Evolutionary conservation across 129 eudicot genomes (phyloP).

Genomic region (Chrysanthemum seticuspe): DNA sequence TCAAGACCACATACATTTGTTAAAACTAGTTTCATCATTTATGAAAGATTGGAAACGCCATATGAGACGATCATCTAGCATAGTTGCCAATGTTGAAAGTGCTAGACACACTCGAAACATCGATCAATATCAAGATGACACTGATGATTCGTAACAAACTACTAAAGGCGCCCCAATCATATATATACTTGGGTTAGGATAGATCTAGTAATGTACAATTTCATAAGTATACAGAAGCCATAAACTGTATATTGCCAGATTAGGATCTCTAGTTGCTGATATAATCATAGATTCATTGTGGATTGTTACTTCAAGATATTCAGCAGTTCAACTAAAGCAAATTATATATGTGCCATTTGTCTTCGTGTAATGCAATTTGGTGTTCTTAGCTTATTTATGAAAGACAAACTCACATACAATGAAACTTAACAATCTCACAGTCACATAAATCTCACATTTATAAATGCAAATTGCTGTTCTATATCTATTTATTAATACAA

Average conservation of each 20-base stretch:
- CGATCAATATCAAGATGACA: conserved; percentile 21
- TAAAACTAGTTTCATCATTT: conserved; percentile 5
- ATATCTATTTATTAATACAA: too few species aligned
- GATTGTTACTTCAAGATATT: background rate
- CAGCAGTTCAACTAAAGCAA: background rate
- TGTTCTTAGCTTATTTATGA: too few species aligned
- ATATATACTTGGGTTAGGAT: background rate
- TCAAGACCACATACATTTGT: conserved; percentile 7
- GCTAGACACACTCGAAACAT: conserved; percentile 27
- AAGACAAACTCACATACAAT: too few species aligned
- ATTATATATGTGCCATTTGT: background rate
- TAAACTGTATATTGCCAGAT: background rate
- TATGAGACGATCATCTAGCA: conserved; percentile 35
- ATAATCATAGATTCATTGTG: conserved; percentile 1
- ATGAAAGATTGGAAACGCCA: conserved; percentile 20
- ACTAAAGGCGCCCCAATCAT: background rate
- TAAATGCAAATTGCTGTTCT: too few species aligned
- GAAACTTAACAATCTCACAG: too few species aligned
- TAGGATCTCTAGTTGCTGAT: conserved; percentile 17
- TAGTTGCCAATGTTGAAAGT: conserved; percentile 33
- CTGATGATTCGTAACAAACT: conserved; percentile 16
- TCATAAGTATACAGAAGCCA: background rate
- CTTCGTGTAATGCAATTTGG: too few species aligned
- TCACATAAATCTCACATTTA: too few species aligned
- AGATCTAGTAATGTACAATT: conserved; percentile 1